Evolutionary conservation across 2,329 filamentous ascomycete genomes (phyloP), one percentile per base, ranked within the genome.

Genomic region (Cercospora sp.): DNA sequence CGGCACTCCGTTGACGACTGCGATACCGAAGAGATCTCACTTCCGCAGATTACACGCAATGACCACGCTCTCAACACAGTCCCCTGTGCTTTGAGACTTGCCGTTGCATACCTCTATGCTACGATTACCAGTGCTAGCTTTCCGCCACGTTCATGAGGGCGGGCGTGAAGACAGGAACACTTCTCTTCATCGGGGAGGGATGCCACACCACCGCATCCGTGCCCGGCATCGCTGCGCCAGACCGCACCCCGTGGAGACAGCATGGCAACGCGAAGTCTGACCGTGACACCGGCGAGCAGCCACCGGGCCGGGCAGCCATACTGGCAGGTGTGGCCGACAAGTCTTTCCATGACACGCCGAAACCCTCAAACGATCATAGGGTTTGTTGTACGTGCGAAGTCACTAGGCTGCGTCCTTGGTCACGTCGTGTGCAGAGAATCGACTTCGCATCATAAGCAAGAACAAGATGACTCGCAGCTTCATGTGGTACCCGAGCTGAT

Each of bases 291-390:
- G 59, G 43, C 32, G n/a, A 26, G 37, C 16, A 37, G 32, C 26
- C 34, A 61, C 59, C 59, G 59, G 59, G 37, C 59, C 59, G 59
- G 59, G 59, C 34, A 34, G 57, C 57, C 18, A n/a, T 7, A 60
- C 16, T 34, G 32, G 57, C 51, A 57, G 24, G 51, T 24, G n/a
- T 32, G 26, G 51, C 21, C 21, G 21, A 40, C 13, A 16, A 13
- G 51, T 26, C 26, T n/a, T 2, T 28, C 24, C 24, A 26, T 55
- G 21, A 28, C 51, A 55, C 51, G 9, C 24, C 51, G 51, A 57
- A 26, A 57, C 51, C 21, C 51, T 16, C 18, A 21, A 26, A 53
- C 6, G 18, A 13, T 10, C 18, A 26, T 26, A 21, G 49, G 18
- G 49, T 5, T 28, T 28, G 26, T 28, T 28, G 26, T 28, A 5